Conservation (phyloP, 2,329 filamentous ascomycete species). For the Diaporthe vexans region DNA sequence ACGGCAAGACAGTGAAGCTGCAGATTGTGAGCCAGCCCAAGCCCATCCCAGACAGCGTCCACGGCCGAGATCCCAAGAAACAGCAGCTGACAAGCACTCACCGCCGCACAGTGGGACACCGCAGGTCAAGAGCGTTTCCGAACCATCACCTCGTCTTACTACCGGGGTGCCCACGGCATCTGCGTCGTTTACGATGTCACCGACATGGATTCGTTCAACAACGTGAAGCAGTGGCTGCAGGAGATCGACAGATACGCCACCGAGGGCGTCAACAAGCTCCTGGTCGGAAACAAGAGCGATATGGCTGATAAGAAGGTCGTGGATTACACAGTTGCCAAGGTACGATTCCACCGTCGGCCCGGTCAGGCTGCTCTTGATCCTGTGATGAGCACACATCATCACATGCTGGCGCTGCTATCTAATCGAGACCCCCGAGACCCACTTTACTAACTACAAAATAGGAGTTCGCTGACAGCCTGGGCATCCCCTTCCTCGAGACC, state of each 20-base stretch:
- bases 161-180: constrained; percentile 98
- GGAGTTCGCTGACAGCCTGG: constrained; percentile 99
- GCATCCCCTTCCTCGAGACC: constrained; percentile 99
- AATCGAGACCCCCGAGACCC: constrained; percentile 31
- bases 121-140: constrained; percentile 99
- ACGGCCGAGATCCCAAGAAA: neutral
- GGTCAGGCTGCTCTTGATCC: constrained; percentile 10
- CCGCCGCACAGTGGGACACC: constrained; percentile 87
- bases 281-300: constrained; percentile 99
- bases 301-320: constrained; percentile 99
- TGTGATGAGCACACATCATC: constrained; percentile 30
- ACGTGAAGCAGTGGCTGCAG: constrained; percentile 99
- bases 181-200: constrained; percentile 99
- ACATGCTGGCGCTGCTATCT: constrained; percentile 39
- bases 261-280: constrained; percentile 98
- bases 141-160: constrained; percentile 99
- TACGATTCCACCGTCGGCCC: constrained; percentile 58
- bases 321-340: constrained; percentile 99
- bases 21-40: constrained; percentile 83
- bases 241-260: constrained; percentile 99
- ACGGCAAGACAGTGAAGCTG: constrained; percentile 99
- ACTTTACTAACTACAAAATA: constrained; percentile 55
- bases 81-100: constrained; percentile 48
- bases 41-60: neutral
- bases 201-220: constrained; percentile 99